Evolutionary conservation across 2,329 filamentous ascomycete species (phyloP), one percentile per base, ranked within the genome.

Genomic region (Beauveria sp.): DNA sequence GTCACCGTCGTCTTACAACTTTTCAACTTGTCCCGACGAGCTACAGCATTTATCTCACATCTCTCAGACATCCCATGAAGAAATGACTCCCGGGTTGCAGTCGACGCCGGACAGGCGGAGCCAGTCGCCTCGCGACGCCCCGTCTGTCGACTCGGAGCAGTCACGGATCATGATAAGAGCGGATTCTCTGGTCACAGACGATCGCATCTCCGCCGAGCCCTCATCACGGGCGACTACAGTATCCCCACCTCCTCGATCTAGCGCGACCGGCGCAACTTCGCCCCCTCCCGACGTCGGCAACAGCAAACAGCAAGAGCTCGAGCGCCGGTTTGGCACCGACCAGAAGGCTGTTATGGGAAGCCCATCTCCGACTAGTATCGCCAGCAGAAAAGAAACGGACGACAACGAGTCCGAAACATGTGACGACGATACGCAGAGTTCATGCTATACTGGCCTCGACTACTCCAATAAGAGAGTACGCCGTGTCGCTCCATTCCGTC

Each of bases 381-480:
- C 20, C 40, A 26, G n/a, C 22, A 20, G 18, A 30, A 28, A 54
- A 9, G 48, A 41, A 34, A 24, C 22, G 14, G 40, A 40, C 26
- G 54, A 61, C 51, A 37, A 46, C 30, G 37, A 43, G 30, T 20
- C n/a, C 14, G 52, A 61, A 5, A 26, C n/a, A n/a, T 44, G 37
- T 28, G 37, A 55, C 20, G 59, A 61, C 8, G 34, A 61, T 43
- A 22, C 52, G 20, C 47, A 53, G 48, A 47, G 48, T 52, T 41
- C 61, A 20, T 43, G 57, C 22, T 59, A 47, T 24, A 52, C 50
- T 30, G 56, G 61, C 20, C 61, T 56, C 10, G 61, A 62, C 26
- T 61, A 41, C 37, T 60, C 61, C 58, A 81, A 79, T 64, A 71
- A 80, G 59, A 75, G 83, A 72, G 83, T 85, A 80, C 48, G 80